These are phyloP conservation scores for Blastocystis sp. DNA, from an alignment of 352 stramenopile species.

Conservation along the genomic window DNA sequence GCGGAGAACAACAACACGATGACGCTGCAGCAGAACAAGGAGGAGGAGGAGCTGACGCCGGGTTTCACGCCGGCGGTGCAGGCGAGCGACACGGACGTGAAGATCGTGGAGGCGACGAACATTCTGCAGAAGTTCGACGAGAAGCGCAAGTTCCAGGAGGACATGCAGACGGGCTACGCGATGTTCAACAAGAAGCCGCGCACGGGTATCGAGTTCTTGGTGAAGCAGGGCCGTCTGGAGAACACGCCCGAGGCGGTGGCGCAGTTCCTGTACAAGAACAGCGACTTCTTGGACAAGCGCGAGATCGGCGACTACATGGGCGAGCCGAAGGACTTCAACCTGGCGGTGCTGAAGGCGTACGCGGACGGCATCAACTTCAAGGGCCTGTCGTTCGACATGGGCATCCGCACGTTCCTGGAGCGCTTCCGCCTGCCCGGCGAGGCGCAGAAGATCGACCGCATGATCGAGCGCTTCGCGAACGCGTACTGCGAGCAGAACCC, in stretches of 20 bases:
- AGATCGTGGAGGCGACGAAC: slow-evolving; percentile 78
- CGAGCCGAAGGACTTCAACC: slow-evolving; percentile 88
- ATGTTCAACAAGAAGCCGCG: slow-evolving; percentile 97
- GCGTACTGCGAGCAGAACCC: slow-evolving; percentile 85
- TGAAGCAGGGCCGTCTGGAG: slow-evolving; percentile 88
- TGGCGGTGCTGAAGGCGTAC: slow-evolving; percentile 90
- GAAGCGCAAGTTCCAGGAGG: slow-evolving; percentile 93
- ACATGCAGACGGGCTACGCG: slow-evolving; percentile 92
- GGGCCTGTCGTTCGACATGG: slow-evolving; percentile 90
- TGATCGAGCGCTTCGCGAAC: slow-evolving; percentile 99
- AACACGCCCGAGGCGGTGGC: slow-evolving; percentile 89
- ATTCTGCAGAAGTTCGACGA: slow-evolving; percentile 84
- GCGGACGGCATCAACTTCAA: slow-evolving; percentile 93
- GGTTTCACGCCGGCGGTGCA: slow-evolving; percentile 67
- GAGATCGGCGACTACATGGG: slow-evolving; percentile 95
- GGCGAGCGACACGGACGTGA: slow-evolving; percentile 76
- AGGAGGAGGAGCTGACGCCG: slow-evolving; percentile 59
- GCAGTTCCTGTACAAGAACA: slow-evolving; percentile 89
- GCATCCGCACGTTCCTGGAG: slow-evolving; percentile 93
- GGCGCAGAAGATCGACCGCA: slow-evolving; percentile 99
- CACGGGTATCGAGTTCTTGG: slow-evolving; percentile 87
- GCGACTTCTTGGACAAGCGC: slow-evolving; percentile 92
- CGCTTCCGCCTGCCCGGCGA: slow-evolving; percentile 97
- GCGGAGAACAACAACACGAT: slow-evolving; percentile 68
- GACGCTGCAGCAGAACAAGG: slow-evolving; percentile 8